Base-by-base conservation (phyloP, 768 basidiomycete genomes). In the Leucosporidium scottii region DNA sequence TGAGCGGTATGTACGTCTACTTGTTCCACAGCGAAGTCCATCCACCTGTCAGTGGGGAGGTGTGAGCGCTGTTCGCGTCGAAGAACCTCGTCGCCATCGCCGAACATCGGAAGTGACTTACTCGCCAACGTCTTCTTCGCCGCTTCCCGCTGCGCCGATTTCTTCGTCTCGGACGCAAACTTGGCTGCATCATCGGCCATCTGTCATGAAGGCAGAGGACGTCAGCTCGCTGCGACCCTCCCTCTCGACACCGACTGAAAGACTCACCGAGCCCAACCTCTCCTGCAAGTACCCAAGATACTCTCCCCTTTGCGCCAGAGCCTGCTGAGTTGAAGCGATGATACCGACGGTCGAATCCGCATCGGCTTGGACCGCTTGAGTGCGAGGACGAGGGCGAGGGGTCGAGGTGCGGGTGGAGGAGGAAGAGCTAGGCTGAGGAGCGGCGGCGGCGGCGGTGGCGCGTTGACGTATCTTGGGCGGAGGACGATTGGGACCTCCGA, bases 231-330 rank as follows among this genome's bases (percentile, higher is more conserved):
- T n/a, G n/a, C n/a, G n/a, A n/a, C n/a, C n/a, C n/a, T n/a, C n/a
- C n/a, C n/a, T n/a, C n/a, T n/a, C n/a, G n/a, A n/a, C n/a, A n/a
- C n/a, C n/a, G n/a, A n/a, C n/a, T n/a, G n/a, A n/a, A n/a, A n/a
- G 2, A 59, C 59, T 39, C 31, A 63, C 61, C 17, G 47, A 18
- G 15, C 62, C 65, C n/a, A 75, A 65, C 6, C 66, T 64, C 30
- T 75, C 73, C 44, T 67, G 64, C n/a, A 75, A 39, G 56, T 64
- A 61, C 30, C 57, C 59, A 9, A 75, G 66, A n/a, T 66, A 59
- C 59, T 75, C 72, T 17, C 70, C 73, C 5, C 75, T 60, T 63
- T 73, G 64, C 61, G 69, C 63, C 25, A 75, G 63, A 2, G 75
- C 75, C 20, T 74, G 68, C n/a, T 67, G 65, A 36, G 69, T 67